Evolutionary conservation across 208 protist genomes (phyloP).

Genomic region (Crithidia expoeki): DNA sequence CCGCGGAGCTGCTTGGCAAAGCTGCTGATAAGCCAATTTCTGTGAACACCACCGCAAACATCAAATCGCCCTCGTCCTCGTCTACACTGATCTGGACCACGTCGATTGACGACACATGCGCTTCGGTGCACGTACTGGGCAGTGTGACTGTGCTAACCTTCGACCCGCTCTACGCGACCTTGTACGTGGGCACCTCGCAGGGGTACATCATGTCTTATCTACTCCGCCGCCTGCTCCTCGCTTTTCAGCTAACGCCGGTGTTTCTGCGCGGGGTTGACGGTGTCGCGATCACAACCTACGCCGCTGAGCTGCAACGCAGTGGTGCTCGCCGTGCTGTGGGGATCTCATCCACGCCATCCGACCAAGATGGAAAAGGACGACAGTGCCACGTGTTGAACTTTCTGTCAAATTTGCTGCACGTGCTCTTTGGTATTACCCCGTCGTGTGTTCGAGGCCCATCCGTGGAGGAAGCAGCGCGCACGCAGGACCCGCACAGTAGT

Average conservation of each 20-base stretch:
- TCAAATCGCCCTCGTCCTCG: background rate
- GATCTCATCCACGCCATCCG: background rate
- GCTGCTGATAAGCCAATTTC: background rate
- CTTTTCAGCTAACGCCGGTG: slow-evolving; percentile 66
- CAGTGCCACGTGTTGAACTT: background rate
- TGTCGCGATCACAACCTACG: slow-evolving; percentile 37
- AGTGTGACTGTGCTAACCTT: slow-evolving; percentile 56
- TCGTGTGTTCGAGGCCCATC: background rate
- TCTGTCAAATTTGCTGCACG: slow-evolving; percentile 12
- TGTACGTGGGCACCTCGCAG: slow-evolving; percentile 78
- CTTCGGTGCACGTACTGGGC: slow-evolving; percentile 38
- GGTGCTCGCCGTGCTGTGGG: slow-evolving; percentile 20
- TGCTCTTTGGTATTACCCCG: slow-evolving; percentile 21
- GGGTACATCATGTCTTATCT: slow-evolving; percentile 74
- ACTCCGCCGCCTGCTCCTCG: slow-evolving; percentile 64
- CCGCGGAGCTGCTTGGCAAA: background rate
- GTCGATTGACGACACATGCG: slow-evolving; percentile 28
- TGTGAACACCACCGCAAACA: background rate
- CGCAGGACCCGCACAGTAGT: slow-evolving; percentile 14
- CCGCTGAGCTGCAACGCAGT: slow-evolving; percentile 37
- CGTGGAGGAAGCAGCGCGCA: background rate
- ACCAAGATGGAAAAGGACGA: background rate
- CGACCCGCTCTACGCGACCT: slow-evolving; percentile 53
- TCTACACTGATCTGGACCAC: slow-evolving; percentile 35
- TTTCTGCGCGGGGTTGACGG: slow-evolving; percentile 29